phyloP scores from a whole-genome alignment of 495 filamentous ascomycete species.

The Penicillium dipodomyicola region DNA sequence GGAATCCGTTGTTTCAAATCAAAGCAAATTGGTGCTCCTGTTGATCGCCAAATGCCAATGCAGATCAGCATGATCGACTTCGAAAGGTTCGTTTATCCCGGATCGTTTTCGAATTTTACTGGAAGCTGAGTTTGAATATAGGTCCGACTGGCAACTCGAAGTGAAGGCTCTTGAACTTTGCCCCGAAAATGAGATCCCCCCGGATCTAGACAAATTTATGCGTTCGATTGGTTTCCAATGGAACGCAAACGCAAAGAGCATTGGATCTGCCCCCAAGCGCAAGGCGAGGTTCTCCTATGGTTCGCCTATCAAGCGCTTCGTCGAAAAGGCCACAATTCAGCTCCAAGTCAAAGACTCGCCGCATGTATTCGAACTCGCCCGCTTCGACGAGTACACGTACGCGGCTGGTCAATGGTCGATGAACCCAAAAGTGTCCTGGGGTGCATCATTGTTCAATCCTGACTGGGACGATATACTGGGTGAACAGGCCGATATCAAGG shows the following conservation, averaged over 20 bases:
- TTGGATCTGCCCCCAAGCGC: conserved; percentile 24
- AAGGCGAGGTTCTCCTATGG: conserved; percentile 26
- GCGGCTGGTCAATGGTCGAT: conserved; percentile 14
- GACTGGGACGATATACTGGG: conserved; percentile 50
- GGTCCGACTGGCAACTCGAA: conserved; percentile 42
- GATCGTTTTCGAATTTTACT: neutral
- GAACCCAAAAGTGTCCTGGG: conserved; percentile 32
- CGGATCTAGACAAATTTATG: conserved; percentile 28
- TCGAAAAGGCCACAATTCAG: conserved; percentile 51
- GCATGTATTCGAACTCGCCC: conserved; percentile 55
- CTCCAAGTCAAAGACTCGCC: conserved; percentile 47
- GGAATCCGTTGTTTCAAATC: conserved; percentile 38
- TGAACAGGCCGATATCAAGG: conserved; percentile 28
- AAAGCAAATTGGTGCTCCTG: conserved; percentile 16
- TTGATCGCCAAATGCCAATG: conserved; percentile 25
- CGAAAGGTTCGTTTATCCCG: conserved; percentile 23
- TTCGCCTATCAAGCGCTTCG: conserved; percentile 32
- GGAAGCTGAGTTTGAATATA: conserved; percentile 16
- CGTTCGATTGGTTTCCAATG: conserved; percentile 25
- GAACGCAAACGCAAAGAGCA: conserved; percentile 11
- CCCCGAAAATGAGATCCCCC: conserved; percentile 25
- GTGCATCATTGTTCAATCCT: conserved; percentile 48
- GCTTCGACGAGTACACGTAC: conserved; percentile 51
- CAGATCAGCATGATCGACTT: conserved; percentile 40
- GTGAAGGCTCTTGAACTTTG: conserved; percentile 36